These are phyloP conservation scores for Dothistroma pini DNA, from an alignment of 2,329 filamentous ascomycete species.

Conservation along the genomic window DNA sequence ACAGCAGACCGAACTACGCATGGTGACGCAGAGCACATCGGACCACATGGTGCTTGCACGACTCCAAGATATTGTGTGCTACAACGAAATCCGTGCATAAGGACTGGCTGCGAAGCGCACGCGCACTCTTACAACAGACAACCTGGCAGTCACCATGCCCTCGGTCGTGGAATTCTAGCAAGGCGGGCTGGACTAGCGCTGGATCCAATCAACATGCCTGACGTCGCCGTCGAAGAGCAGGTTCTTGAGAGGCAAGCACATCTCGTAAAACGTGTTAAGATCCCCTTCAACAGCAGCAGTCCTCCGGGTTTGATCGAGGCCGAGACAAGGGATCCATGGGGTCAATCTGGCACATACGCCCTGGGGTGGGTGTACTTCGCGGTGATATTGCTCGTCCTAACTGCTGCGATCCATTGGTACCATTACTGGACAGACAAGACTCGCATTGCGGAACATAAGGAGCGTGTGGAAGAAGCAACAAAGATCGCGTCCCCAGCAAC, in stretches of 20 bases:
- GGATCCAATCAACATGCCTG: slow-evolving; percentile 15
- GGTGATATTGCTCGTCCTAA: slow-evolving; percentile 63
- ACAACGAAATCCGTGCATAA: neutral
- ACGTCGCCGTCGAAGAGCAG: slow-evolving; percentile 8
- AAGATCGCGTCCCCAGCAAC: slow-evolving; percentile 53
- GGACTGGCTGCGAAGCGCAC: neutral
- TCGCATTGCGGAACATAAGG: slow-evolving; percentile 81
- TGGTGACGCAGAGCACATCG: slow-evolving; percentile 2
- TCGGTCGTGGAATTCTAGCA: slow-evolving; percentile 29
- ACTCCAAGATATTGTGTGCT: neutral
- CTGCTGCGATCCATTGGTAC: slow-evolving; percentile 71
- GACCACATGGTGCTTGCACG: slow-evolving; percentile 1
- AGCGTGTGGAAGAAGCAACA: slow-evolving; percentile 68
- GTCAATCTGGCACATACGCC: slow-evolving; percentile 76
- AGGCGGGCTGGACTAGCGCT: slow-evolving; percentile 27
- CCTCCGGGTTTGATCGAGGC: slow-evolving; percentile 55
- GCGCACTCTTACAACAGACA: neutral
- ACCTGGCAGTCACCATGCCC: slow-evolving; percentile 25
- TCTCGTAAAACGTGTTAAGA: slow-evolving; percentile 48
- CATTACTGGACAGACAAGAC: slow-evolving; percentile 94
- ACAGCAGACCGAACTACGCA: neutral
- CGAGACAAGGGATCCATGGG: slow-evolving; percentile 69
- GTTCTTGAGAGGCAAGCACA: slow-evolving; percentile 6
- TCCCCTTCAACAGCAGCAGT: slow-evolving; percentile 54
- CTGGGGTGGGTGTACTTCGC: slow-evolving; percentile 87